Evolutionary conservation across 441 rosid genomes (phyloP).

Genomic region (Arabidopsis hybrid): DNA sequence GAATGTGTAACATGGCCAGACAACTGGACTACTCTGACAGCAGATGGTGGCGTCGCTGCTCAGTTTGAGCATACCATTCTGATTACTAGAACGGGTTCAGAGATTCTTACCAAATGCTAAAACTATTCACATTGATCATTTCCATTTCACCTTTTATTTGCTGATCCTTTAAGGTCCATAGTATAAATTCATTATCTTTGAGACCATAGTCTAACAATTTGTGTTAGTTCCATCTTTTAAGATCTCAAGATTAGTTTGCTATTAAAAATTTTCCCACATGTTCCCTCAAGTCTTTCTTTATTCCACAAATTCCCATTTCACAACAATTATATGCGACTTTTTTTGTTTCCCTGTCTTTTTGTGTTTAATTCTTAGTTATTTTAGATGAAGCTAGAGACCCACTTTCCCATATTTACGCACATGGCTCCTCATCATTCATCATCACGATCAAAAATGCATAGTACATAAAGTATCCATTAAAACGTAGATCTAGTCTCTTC

Average conservation of each 20-base stretch:
- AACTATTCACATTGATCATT: conserved; percentile 4
- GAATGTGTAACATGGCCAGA: conserved; percentile 88
- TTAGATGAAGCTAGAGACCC: conserved; percentile 13
- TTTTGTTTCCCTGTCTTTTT: background rate
- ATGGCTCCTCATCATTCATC: conserved; percentile 19
- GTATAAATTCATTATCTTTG: background rate
- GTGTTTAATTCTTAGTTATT: background rate
- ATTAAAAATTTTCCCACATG: conserved; percentile 2
- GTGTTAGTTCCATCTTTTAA: too few species aligned
- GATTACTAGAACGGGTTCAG: conserved; percentile 82
- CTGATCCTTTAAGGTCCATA: background rate
- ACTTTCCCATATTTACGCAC: conserved; percentile 22
- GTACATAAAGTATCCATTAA: conserved; percentile 14
- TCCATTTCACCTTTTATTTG: background rate
- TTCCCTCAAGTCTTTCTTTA: conserved; percentile 16
- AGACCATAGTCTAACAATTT: too few species aligned
- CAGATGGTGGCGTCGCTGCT: conserved; percentile 80
- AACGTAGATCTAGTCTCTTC: conserved; percentile 16
- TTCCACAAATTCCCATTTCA: background rate
- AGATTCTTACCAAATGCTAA: conserved; percentile 76
- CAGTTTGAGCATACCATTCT: conserved; percentile 92
- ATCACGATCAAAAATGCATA: conserved; percentile 1
- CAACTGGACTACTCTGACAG: conserved; percentile 88
- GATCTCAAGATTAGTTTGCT: conserved; percentile 15
- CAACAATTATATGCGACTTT: background rate